Evolutionary conservation across 768 basidiomycete species (phyloP), one percentile per base, ranked within the genome.

Genomic region (Saitozyma podzolica): DNA sequence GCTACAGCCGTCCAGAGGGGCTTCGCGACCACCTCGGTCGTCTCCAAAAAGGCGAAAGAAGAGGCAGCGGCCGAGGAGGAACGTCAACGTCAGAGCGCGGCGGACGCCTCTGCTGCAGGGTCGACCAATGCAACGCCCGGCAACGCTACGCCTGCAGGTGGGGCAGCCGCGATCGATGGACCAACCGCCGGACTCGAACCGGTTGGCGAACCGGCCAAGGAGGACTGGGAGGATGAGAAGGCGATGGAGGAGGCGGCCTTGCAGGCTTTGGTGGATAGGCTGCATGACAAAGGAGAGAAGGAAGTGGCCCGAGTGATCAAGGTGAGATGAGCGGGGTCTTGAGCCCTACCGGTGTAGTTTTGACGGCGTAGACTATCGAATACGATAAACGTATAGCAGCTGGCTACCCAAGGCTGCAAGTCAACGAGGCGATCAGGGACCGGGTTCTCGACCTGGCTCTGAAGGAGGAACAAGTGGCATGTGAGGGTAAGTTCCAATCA

Each of bases 251-350:
- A 77, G 61, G 64, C 67, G 20, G 82, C 83, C 40, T 81, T 92
- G 55, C 92, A 93, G 80, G 80, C 78, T 51, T 72, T 92, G 52
- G 85, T 95, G 0, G 92, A 95, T 65, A 88, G 86, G 70, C 82
- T 88, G 53, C 91, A 95, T 72, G 91, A 94, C 17, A 92, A 87
- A 74, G 89, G 85, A 6, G 91, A 95, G 77, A 92, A 87, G 76
- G 95, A 96, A 70, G 86, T 94, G 59, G 79, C 82, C 6, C 84
- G 87, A 61, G 81, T 85, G 9, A 63, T 89, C 65, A 90, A 90
- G 86, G 94, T 89, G 69, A 19, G 80, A 63, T 63, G 14, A 50
- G 29, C 6, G n/a, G n/a, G n/a, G n/a, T n/a, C n/a, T n/a, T n/a
- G n/a, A 55, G 40, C 13, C 58, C n/a, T 14, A 39, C 45, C 73